Conservation (phyloP, 441 rosid genomes). For the Capsella rubella region DNA sequence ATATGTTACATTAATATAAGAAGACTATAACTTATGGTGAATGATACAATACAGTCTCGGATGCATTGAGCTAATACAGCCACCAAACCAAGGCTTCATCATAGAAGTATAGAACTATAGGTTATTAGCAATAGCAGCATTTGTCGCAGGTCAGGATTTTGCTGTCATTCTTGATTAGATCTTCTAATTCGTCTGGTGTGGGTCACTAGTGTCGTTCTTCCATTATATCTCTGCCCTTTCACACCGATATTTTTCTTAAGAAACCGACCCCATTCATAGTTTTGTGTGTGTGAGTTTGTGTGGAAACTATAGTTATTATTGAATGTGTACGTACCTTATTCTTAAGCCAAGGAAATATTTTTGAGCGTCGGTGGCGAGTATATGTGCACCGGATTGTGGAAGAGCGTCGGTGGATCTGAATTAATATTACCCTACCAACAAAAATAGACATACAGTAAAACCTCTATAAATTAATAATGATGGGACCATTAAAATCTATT, state of each 20-base stretch:
- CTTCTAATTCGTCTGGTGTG: neutral
- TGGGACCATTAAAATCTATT: too few species aligned
- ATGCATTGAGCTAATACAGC: too few species aligned
- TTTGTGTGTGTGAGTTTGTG: neutral
- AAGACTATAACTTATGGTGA: too few species aligned
- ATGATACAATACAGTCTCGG: too few species aligned
- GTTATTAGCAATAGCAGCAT: too few species aligned
- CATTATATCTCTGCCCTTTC: neutral
- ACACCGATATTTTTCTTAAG: neutral
- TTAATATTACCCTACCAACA: constrained; percentile 14
- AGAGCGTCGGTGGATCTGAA: constrained; percentile 39
- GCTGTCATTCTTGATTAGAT: neutral
- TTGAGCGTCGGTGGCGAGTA: constrained; percentile 23
- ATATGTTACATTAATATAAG: too few species aligned
- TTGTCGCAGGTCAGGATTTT: too few species aligned
- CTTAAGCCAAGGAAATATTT: neutral
- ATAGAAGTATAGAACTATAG: too few species aligned
- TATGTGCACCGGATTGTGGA: constrained; percentile 27
- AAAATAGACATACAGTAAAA: neutral
- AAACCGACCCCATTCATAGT: neutral
- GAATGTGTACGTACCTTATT: neutral
- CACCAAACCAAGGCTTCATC: too few species aligned
- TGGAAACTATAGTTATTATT: neutral
- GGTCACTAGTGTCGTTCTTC: neutral
- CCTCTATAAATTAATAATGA: too few species aligned